Evolutionary conservation across 345 rosid species (phyloP).

Genomic region (Citropsis articulata): DNA sequence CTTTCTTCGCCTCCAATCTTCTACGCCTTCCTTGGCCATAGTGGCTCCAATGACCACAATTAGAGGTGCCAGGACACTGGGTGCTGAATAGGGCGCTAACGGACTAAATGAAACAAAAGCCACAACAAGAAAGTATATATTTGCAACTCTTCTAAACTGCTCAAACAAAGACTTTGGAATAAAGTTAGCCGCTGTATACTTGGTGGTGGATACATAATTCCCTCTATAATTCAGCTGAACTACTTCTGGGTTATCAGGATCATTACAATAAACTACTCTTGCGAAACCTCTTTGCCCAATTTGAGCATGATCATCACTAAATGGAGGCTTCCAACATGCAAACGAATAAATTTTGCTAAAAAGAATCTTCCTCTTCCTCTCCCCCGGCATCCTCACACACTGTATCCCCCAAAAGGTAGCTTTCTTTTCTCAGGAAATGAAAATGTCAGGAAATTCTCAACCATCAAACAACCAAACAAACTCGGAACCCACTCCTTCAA

Average conservation of each 20-base stretch:
- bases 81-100: slow-evolving; percentile 74
- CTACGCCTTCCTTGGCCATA: slow-evolving; percentile 84
- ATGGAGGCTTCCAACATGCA: slow-evolving; percentile 42
- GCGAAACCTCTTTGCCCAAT: slow-evolving; percentile 75
- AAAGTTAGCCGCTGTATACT: slow-evolving; percentile 69
- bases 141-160: slow-evolving; percentile 97
- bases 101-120: slow-evolving; percentile 88
- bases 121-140: slow-evolving; percentile 80
- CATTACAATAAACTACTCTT: slow-evolving; percentile 86
- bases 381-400: slow-evolving; percentile 34
- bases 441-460: slow-evolving; percentile 11
- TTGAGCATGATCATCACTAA: slow-evolving; percentile 47
- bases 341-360: slow-evolving; percentile 66
- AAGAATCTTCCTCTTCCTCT: slow-evolving; percentile 34
- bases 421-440: slow-evolving; percentile 13
- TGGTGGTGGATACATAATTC: slow-evolving; percentile 86
- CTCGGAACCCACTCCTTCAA: background rate
- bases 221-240: slow-evolving; percentile 57
- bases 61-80: slow-evolving; percentile 72
- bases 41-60: slow-evolving; percentile 79
- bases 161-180: slow-evolving; percentile 95
- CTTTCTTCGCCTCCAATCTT: slow-evolving; percentile 71
- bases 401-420: slow-evolving; percentile 11
- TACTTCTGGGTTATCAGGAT: slow-evolving; percentile 63
- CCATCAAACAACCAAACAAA: background rate